Percentiles rank a stretch among this genome's conserved stretches.
Evolutionary conservation across 495 filamentous ascomycete genomes (phyloP).

Genomic region (Paragyromitra xinjiangensis): DNA sequence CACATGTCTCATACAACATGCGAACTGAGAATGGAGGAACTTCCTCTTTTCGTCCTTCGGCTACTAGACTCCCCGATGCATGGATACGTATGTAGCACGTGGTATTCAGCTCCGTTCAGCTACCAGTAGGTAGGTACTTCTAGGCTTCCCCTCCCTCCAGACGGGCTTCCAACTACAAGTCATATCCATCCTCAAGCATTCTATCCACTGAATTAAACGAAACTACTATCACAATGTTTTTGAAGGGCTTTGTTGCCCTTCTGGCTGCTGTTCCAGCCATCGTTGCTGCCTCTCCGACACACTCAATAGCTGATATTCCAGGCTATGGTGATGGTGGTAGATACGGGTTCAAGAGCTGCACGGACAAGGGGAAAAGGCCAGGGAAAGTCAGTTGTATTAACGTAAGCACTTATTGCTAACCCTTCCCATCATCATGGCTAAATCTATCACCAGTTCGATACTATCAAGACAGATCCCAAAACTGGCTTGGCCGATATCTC

Average conservation of each 20-base stretch:
- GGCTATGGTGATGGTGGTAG: conserved; percentile 43
- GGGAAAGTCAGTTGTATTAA: conserved; percentile 52
- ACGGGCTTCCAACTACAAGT: conserved; percentile 15
- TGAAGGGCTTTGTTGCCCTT: conserved; percentile 22
- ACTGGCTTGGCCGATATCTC: conserved; percentile 20
- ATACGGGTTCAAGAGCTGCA: conserved; percentile 46
- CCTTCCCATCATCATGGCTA: not conserved
- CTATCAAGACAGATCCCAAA: conserved; percentile 27
- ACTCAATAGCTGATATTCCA: not conserved
- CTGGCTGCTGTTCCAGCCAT: conserved; percentile 27
- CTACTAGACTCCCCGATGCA: conserved; percentile 9
- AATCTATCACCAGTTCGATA: conserved; percentile 43
- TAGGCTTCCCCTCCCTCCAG: not conserved
- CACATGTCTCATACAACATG: conserved; percentile 22
- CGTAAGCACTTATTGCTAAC: conserved; percentile 12
- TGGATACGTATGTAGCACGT: conserved; percentile 41
- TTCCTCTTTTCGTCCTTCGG: conserved; percentile 4
- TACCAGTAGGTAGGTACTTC: conserved; percentile 12
- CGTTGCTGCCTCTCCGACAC: not conserved
- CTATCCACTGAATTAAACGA: not conserved
- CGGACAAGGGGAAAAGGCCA: conserved; percentile 28
- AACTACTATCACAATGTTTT: conserved; percentile 17
- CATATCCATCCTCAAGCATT: not conserved
- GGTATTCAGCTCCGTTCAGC: conserved; percentile 23
- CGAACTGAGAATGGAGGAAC: not conserved